phyloP scores from a whole-genome alignment of 73 alveolate genomes.

The Tetrahymena elliotti region DNA sequence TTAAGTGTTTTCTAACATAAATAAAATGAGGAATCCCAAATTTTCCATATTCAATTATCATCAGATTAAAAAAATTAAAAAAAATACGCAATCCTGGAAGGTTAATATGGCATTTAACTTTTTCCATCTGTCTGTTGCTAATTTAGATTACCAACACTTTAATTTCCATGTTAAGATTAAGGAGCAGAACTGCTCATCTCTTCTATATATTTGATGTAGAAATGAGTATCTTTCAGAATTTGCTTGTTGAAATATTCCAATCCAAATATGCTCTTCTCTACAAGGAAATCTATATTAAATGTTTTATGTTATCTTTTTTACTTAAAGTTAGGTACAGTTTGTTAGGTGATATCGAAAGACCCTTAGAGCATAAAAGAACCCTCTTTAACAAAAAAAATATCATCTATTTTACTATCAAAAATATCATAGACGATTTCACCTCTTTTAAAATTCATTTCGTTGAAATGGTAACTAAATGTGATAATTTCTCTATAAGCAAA shows the following conservation, averaged over 20 bases:
- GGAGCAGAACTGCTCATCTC: background rate
- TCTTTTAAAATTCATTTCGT: background rate
- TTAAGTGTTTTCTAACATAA: too few relatives aligned
- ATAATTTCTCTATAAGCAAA: background rate
- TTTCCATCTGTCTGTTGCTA: background rate
- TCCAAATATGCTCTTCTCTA: background rate
- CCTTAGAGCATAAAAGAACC: background rate
- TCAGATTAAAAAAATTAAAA: background rate
- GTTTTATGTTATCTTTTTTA: background rate
- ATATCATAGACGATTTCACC: background rate
- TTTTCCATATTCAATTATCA: background rate
- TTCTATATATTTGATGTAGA: background rate
- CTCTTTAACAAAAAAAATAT: background rate
- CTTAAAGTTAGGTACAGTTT: background rate
- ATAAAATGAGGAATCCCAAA: too few relatives aligned
- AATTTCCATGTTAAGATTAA: background rate
- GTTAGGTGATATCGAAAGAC: background rate
- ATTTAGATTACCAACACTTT: background rate
- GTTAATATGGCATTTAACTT: background rate
- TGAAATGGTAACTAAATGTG: background rate
- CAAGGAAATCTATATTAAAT: background rate
- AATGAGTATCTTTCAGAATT: background rate
- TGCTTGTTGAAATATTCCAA: background rate
- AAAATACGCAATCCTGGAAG: background rate
- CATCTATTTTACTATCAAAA: background rate